These are phyloP conservation scores for Sphaerulina vaccinii DNA, from an alignment of 2,329 filamentous ascomycete species.

Conservation along the genomic window DNA sequence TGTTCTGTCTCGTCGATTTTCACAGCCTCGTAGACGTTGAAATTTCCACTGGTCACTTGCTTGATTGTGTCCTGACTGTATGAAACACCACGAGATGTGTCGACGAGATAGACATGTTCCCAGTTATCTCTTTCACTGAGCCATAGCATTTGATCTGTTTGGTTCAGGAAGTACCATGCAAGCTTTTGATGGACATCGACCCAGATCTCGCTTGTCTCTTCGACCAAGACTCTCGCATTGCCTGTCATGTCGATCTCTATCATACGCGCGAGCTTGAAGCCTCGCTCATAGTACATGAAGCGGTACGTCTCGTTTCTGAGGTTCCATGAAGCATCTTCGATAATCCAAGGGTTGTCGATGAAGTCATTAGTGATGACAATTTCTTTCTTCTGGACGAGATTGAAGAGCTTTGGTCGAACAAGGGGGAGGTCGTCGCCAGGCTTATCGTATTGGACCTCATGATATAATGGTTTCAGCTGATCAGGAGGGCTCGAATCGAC, in stretches of 20 bases:
- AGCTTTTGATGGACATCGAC: slow-evolving; percentile 7
- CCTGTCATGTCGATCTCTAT: slow-evolving; percentile 9
- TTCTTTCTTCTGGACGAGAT: slow-evolving; percentile 12
- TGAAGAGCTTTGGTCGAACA: slow-evolving; percentile 3
- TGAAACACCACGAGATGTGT: neutral
- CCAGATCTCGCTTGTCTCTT: slow-evolving; percentile 6
- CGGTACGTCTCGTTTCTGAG: slow-evolving; percentile 7
- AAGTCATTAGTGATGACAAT: slow-evolving; percentile 1
- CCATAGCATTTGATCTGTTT: slow-evolving; percentile 13
- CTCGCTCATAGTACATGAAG: slow-evolving; percentile 5
- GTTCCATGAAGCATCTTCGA: slow-evolving; percentile 5
- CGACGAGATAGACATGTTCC: slow-evolving; percentile 10
- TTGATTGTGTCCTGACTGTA: neutral
- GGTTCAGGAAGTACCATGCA: slow-evolving; percentile 8
- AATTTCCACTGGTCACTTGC: slow-evolving; percentile 4
- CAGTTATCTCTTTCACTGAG: slow-evolving; percentile 11
- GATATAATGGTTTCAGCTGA: slow-evolving; percentile 6
- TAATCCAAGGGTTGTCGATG: neutral
- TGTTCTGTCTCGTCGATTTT: slow-evolving; percentile 1
- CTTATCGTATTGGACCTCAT: neutral
- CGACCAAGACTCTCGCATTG: slow-evolving; percentile 2
- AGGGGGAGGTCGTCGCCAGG: slow-evolving; percentile 5
- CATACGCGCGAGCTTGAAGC: neutral
- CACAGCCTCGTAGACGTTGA: slow-evolving; percentile 3
- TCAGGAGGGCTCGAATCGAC: slow-evolving; percentile 12